Base-by-base conservation (phyloP, 805 yeast genomes). In the Wickerhamiella brachini region DNA sequence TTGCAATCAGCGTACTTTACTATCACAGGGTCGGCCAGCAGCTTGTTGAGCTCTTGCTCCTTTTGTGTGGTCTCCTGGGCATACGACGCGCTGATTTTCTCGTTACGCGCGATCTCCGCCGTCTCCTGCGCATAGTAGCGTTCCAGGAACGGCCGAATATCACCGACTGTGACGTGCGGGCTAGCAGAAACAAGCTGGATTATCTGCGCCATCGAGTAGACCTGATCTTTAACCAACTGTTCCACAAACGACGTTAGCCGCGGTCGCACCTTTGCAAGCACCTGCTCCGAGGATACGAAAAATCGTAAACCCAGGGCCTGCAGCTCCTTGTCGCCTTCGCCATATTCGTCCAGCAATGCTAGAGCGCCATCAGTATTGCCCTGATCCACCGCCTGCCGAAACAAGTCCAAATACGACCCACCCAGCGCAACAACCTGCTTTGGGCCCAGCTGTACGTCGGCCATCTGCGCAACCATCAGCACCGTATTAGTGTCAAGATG, bases 121-220 rank as follows among this genome's bases (percentile, higher is more conserved):
- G 76, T 76, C 57, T 82, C 83, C 1, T 69, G 63, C 44, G 76
- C 72, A 44, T 88, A 74, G 54, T 78, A 76, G 9, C 78, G 78
- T 12, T 83, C 69, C 29, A 93, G 68, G 51, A 80, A 80, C 23
- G 80, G 80, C 60, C 82, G 81, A 26, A 93, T 72, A 21, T 85
- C 65, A 0, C 94, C 95, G 37, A 85, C 74, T 0, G 83, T 78
- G 0, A 86, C 78, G 26, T 75, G 79, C 12, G 78, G 78, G 44
- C 80, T 79, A 2, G 74, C 64, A 42, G 87, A 75, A 44, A 88
- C 65, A 2, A 80, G 74, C 54, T 82, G 80, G n/a, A 90, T 71
- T 1, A 93, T 69, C 56, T 89, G 96, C 18, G 86, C 65, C 0
- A 94, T 84, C 0, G 94, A 72, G 67, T 85, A 71, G 15, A 83